Evolutionary conservation across 306 rosid genomes (phyloP), one percentile per base, ranked within the genome.

Genomic region (Rubus parviflorus): DNA sequence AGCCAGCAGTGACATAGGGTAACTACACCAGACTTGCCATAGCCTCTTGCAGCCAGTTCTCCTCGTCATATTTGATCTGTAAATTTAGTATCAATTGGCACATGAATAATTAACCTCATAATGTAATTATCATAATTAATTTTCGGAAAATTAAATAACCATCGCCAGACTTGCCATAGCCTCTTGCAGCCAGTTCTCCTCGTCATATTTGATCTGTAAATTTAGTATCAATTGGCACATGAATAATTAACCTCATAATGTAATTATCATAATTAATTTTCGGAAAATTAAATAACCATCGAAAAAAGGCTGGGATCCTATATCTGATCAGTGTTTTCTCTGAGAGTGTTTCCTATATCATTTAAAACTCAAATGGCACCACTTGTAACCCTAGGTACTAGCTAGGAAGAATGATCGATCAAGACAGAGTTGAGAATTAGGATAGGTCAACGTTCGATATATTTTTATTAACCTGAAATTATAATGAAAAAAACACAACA

Each of bases 21-120:
- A 88, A 67, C 82, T 86, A 83, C 64, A 76, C 83, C 41, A 90
- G 62, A 82, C 89, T 90, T 79, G 88, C 85, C 92, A 93, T 84
- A 4, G 95, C 95, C 74, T 89, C 96, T 86, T 90, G 97, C 58
- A 95, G 84, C 98, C 97, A 92, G 2, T 91, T 90, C 56, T 87
- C 97, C 6, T 89, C 93, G 53, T 90, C 96, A 67, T 87, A 80
- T 82, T 88, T 91, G 65, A 90, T 80, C 90, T n/a, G n/a, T n/a
- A n/a, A n/a, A n/a, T n/a, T n/a, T n/a, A n/a, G n/a, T n/a, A n/a
- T n/a, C n/a, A n/a, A n/a, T n/a, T n/a, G n/a, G n/a, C n/a, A n/a
- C n/a, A n/a, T n/a, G n/a, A n/a, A n/a, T n/a, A n/a, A n/a, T n/a
- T n/a, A n/a, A n/a, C n/a, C n/a, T n/a, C n/a, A n/a, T n/a, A n/a